Percentiles rank a stretch among this genome's conserved stretches.
These are phyloP conservation scores for Bryoerythrophyllum caledonicum DNA, from an alignment of 225 moss, liverwort and hornwort genomes.

Conservation along the genomic window DNA sequence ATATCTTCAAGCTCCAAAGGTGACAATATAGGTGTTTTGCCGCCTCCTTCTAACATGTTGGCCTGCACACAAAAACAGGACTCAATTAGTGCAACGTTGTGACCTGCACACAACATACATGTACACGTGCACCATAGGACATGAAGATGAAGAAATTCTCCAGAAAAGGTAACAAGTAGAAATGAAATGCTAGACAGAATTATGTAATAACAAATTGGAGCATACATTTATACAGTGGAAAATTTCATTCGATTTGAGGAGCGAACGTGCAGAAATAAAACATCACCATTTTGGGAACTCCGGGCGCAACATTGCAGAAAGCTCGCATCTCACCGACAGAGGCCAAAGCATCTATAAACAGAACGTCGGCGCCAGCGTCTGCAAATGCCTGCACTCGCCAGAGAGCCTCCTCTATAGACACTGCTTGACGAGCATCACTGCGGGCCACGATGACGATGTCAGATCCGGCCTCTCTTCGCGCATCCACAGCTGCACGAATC, in stretches of 20 bases:
- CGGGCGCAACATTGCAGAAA: conserved; percentile 74
- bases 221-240: not conserved
- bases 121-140: not conserved
- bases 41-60: conserved; percentile 98
- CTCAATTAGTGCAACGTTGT: conserved; percentile 11
- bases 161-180: not conserved
- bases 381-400: conserved; percentile 90
- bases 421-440: conserved; percentile 96
- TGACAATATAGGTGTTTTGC: conserved; percentile 82
- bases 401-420: conserved; percentile 80
- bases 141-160: conserved; percentile 8
- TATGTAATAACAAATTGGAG: conserved; percentile 3
- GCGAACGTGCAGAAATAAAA: conserved; percentile 7
- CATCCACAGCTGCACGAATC: conserved; percentile 95
- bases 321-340: conserved; percentile 81
- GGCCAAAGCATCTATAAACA: conserved; percentile 90
- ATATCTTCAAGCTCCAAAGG: conserved; percentile 73
- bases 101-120: not conserved
- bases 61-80: conserved; percentile 53
- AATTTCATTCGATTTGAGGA: not conserved
- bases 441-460: conserved; percentile 97
- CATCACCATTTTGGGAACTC: conserved; percentile 83
- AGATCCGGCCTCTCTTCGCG: conserved; percentile 67
- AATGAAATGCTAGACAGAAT: not conserved
- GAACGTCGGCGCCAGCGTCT: conserved; percentile 79